Base-by-base conservation (phyloP, 179 eudicot genomes). In the Gypsophila paniculata region DNA sequence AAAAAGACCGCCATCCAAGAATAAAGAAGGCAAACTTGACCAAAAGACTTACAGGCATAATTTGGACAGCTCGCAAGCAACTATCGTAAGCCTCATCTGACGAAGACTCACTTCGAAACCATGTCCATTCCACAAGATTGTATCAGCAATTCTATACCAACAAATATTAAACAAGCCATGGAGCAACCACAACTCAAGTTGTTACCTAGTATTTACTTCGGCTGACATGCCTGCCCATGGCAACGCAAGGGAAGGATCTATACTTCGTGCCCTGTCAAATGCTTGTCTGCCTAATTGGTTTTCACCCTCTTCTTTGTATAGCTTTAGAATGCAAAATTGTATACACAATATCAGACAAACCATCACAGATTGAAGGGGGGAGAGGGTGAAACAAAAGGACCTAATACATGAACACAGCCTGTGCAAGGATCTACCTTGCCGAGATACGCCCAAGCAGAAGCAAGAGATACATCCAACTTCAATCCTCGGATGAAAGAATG, bases 151-250 rank as follows among this genome's bases (percentile, higher is more conserved):
- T 68, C 32, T 38, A 71, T 8, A 38, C 2, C 4, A 29, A 29
- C 6, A n/a, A 8, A 34, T 17, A 48, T 11, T 34, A 25, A 32
- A 66, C 54, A 39, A 65, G 61, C 58, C 23, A 25, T 58, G 34
- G 62, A 58, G 17, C 17, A 26, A 52, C 26, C 57, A 74, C 51
- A 39, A 59, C 46, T n/a, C 29, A 22, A 75, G 23, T 65, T 78
- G 46, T 72, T 84, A 89, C 99, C 97, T 84, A 65, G 81, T 73
- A 80, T 48, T 76, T 69, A 77, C 78, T 84, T 91, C 91, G 71
- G 93, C 89, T 59, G 99, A 83, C 97, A 91, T 94, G 86, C 99
- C 97, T 38, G 99, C 97, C 99, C 99, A 94, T 59, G 99, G 99
- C 78, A 91, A 84, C 53, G 99, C 89, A 74, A 94, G 90, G 29